These are phyloP conservation scores for Serendipita indica DNA, from an alignment of 768 basidiomycete species.

Conservation along the genomic window DNA sequence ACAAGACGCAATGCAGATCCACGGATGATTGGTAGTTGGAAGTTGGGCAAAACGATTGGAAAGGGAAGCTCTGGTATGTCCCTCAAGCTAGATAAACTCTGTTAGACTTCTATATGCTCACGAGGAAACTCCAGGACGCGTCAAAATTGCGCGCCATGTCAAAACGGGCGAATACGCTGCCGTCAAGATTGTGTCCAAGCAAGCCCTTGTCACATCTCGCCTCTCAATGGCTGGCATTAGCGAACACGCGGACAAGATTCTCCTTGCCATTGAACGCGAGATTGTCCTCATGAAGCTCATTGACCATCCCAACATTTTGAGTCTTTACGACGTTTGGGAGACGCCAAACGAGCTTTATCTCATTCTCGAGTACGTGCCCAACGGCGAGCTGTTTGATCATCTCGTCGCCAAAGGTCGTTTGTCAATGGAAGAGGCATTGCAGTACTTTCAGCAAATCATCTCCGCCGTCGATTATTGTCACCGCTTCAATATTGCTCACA, in stretches of 20 bases:
- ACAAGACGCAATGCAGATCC: slow-evolving; percentile 7
- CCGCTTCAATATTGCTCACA: slow-evolving; percentile 85
- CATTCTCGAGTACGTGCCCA: slow-evolving; percentile 87
- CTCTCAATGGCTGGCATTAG: slow-evolving; percentile 53
- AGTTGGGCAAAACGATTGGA: slow-evolving; percentile 71
- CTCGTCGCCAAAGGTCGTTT: slow-evolving; percentile 67
- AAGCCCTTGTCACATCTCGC: slow-evolving; percentile 44
- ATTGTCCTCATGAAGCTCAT: slow-evolving; percentile 97
- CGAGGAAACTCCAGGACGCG: slow-evolving; percentile 45
- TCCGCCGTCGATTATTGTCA: slow-evolving; percentile 85
- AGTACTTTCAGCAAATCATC: slow-evolving; percentile 89
- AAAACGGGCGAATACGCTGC: slow-evolving; percentile 82
- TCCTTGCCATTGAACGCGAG: slow-evolving; percentile 77
- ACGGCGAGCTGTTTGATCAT: slow-evolving; percentile 90
- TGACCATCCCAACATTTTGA: slow-evolving; percentile 88
- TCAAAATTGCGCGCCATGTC: slow-evolving; percentile 77
- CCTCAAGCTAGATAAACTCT: neutral
- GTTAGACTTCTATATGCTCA: neutral
- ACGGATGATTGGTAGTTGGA: slow-evolving; percentile 58
- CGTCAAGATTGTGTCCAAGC: slow-evolving; percentile 86
- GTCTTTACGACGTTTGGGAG: slow-evolving; percentile 95
- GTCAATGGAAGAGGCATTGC: slow-evolving; percentile 53
- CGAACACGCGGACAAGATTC: slow-evolving; percentile 60
- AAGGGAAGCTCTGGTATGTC: slow-evolving; percentile 59
- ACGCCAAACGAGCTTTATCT: slow-evolving; percentile 75